A percentile compares a stretch with the other conserved stretches of the same genome.
Evolutionary conservation across 2,329 filamentous ascomycete species (phyloP).

Genomic region (Exutisphaerella laricina): DNA sequence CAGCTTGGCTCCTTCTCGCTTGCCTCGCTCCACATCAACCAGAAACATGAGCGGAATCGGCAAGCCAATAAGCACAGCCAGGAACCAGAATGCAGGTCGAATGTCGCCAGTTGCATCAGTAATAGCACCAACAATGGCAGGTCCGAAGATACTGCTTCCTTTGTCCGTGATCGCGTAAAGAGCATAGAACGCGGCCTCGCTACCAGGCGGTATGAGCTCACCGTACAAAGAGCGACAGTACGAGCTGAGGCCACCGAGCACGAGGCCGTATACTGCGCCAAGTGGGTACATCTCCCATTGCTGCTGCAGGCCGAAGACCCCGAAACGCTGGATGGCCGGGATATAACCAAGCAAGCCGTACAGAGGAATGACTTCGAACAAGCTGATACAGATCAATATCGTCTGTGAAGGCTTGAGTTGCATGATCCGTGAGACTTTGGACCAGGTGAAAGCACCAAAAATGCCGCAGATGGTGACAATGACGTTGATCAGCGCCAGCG

Average conservation of each 20-base stretch:
- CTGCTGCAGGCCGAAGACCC: constrained; percentile 79
- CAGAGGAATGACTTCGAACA: constrained; percentile 88
- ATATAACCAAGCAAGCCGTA: constrained; percentile 88
- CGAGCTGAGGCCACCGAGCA: constrained; percentile 84
- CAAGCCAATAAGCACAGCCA: constrained; percentile 75
- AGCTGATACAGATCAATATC: constrained; percentile 80
- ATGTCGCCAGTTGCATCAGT: constrained; percentile 62
- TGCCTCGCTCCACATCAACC: constrained; percentile 67
- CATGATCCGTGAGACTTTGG: constrained; percentile 65
- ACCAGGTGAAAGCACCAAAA: constrained; percentile 84
- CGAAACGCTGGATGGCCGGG: constrained; percentile 67
- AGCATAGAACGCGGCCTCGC: constrained; percentile 92
- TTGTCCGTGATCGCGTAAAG: constrained; percentile 98
- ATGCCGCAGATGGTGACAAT: constrained; percentile 82
- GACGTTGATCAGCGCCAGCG: constrained; percentile 86
- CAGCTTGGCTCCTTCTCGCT: constrained; percentile 38
- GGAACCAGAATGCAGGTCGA: constrained; percentile 75
- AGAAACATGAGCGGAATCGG: constrained; percentile 80
- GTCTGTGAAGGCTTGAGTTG: constrained; percentile 74
- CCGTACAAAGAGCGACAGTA: constrained; percentile 92
- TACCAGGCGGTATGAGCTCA: constrained; percentile 88
- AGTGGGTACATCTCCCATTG: constrained; percentile 96
- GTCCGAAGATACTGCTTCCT: constrained; percentile 87
- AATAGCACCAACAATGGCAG: constrained; percentile 86
- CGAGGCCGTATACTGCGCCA: constrained; percentile 84